phyloP scores from a whole-genome alignment of 352 stramenopile genomes.

The Saprolegnia diclina region DNA sequence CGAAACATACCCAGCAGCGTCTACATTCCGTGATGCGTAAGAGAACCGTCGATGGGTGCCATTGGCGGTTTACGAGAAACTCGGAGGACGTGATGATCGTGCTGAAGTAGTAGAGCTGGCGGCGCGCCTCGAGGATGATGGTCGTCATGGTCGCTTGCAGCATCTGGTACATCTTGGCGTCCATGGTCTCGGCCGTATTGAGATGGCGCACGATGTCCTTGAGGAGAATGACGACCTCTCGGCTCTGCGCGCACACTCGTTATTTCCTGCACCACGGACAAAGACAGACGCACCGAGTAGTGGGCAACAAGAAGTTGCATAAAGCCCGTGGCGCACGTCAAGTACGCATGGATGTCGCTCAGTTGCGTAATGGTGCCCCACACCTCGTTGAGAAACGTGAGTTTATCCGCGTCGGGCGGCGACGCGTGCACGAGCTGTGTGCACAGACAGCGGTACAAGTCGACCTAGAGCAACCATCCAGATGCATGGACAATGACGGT shows the following conservation, averaged over 20 bases:
- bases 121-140: conserved; percentile 63
- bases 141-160: conserved; percentile 72
- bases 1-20: conserved; percentile 85
- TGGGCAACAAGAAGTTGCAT: conserved; percentile 83
- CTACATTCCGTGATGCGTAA: conserved; percentile 22
- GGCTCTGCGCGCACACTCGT: conserved; percentile 32
- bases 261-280: background rate
- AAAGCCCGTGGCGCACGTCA: conserved; percentile 74
- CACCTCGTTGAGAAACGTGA: conserved; percentile 81
- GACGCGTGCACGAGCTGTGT: conserved; percentile 25
- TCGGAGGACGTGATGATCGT: conserved; percentile 66
- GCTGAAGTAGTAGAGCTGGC: conserved; percentile 61
- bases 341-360: conserved; percentile 68
- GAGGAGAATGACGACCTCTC: conserved; percentile 77
- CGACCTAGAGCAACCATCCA: conserved; percentile 21
- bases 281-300: conserved; percentile 45
- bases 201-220: conserved; percentile 81
- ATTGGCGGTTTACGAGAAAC: conserved; percentile 44
- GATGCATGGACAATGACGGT: background rate
- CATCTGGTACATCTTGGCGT: conserved; percentile 56
- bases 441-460: conserved; percentile 29
- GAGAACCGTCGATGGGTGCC: background rate
- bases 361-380: conserved; percentile 77
- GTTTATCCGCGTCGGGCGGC: conserved; percentile 41
- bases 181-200: conserved; percentile 54